These are phyloP conservation scores for Kalaharituber pfeilii DNA, from an alignment of 2,329 filamentous ascomycete species.

Conservation along the genomic window DNA sequence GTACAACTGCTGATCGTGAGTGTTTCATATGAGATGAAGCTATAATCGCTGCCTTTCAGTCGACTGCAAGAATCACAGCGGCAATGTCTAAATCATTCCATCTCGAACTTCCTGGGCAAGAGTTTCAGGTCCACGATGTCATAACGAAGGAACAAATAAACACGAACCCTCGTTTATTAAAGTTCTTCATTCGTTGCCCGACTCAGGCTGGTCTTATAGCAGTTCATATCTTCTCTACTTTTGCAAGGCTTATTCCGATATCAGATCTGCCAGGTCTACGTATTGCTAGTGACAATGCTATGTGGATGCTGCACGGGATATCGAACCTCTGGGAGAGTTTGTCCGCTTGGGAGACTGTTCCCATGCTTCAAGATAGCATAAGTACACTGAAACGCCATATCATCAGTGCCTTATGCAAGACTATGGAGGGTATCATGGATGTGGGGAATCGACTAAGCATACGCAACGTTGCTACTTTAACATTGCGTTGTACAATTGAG, in stretches of 20 bases:
- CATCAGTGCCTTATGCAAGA: conserved; percentile 12
- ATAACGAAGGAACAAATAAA: conserved; percentile 8
- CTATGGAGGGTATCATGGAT: conserved; percentile 1
- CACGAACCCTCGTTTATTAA: conserved; percentile 9
- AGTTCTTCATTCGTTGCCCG: conserved; percentile 12
- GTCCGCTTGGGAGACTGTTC: conserved; percentile 15
- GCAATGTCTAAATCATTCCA: conserved; percentile 11
- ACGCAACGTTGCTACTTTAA: conserved; percentile 15
- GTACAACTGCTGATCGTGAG: background rate
- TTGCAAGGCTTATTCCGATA: conserved; percentile 9
- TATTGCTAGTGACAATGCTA: conserved; percentile 8
- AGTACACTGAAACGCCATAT: conserved; percentile 9
- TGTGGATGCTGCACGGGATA: conserved; percentile 12
- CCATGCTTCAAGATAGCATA: conserved; percentile 10
- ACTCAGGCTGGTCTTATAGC: conserved; percentile 13
- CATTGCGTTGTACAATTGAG: conserved; percentile 11
- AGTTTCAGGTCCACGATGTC: conserved; percentile 10
- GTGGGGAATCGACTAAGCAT: too few relatives aligned
- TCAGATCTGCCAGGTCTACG: conserved; percentile 8
- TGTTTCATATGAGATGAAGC: conserved; percentile 19
- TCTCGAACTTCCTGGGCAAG: conserved; percentile 15
- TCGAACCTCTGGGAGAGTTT: conserved; percentile 16
- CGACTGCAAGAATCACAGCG: conserved; percentile 11
- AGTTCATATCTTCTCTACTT: conserved; percentile 13
- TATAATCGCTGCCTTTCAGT: conserved; percentile 18